Base-by-base conservation (phyloP, 139 green algal genomes). In the Edaphochlamys debaryana region DNA sequence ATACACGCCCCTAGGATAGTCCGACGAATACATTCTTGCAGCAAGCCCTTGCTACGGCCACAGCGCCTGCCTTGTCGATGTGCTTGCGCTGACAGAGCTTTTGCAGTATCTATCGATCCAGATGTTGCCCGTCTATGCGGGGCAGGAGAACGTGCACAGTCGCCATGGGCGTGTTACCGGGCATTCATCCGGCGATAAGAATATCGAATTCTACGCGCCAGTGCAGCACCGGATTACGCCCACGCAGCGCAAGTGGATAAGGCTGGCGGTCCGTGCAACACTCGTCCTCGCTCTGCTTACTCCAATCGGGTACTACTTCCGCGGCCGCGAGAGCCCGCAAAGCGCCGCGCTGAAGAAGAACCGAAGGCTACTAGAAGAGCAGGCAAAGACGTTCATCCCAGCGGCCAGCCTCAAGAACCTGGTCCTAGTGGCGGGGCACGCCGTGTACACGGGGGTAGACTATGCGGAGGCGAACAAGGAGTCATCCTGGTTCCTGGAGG, bases 341-440 rank as follows among this genome's bases (percentile, higher is more conserved):
- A 82, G 42, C 60, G 76, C 63, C 1, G 76, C 62, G 6, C 76
- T 82, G 0, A 74, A 67, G 45, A 62, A 34, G 25, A 82, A 82
- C 45, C n/a, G 76, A 27, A 64, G 40, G 41, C 22, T 82, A 5
- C 34, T 82, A 0, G 76, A 82, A 64, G 30, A 41, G 15, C 62
- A 82, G 45, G 76, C 76, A 0, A 84, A 76, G 41, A 27, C 32
- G 13, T 32, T 84, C 3, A 40, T 87, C 3, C 87, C 87, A 37
- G 87, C 84, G 7, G 68, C 87, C 1, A 4, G 32, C 0, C 56
- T 91, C 32, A 62, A 77, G 30, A 87, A 93, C 67, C 84, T 97
- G 0, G 75, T 97, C 15, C 42, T 97, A 29, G 94, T 97, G 4
- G 94, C 94, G 15, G 93, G 94, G 15, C 94, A 97, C 74, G 90